phyloP scores from a whole-genome alignment of 768 basidiomycete species.

The Daedalea quercina region DNA sequence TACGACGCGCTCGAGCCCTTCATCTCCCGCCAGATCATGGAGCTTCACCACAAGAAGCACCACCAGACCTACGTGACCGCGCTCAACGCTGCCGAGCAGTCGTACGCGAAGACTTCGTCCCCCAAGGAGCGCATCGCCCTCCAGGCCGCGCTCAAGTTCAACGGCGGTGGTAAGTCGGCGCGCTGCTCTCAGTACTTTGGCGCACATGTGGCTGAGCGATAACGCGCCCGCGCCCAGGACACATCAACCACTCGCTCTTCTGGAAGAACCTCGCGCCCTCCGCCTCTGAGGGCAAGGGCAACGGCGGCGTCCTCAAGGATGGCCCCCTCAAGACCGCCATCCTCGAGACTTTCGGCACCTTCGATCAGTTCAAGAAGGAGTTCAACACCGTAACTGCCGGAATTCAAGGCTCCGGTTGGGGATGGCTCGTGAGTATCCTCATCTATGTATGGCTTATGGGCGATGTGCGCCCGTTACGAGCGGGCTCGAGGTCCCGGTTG shows the following conservation, averaged over 20 bases:
- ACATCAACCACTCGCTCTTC: constrained; percentile 94
- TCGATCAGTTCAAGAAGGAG: constrained; percentile 69
- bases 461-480: too few species aligned
- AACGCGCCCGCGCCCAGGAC: constrained; percentile 40
- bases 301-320: constrained; percentile 50
- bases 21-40: constrained; percentile 90
- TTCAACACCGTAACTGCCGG: constrained; percentile 81
- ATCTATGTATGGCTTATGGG: background rate
- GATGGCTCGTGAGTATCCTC: constrained; percentile 74
- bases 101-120: constrained; percentile 57
- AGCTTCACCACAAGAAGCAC: constrained; percentile 90
- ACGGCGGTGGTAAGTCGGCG: constrained; percentile 74
- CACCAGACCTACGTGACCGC: constrained; percentile 93
- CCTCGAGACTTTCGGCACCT: constrained; percentile 51
- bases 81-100: constrained; percentile 83
- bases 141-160: constrained; percentile 91
- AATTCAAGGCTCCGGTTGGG: constrained; percentile 95
- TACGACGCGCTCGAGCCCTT: constrained; percentile 93
- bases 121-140: constrained; percentile 82
- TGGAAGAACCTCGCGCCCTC: constrained; percentile 89
- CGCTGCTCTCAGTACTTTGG: background rate
- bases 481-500: too few species aligned
- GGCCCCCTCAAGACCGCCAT: constrained; percentile 69
- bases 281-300: constrained; percentile 42
- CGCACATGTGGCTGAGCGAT: background rate